Conservation (phyloP, 2,329 filamentous ascomycete species). For the Pseudofabraea citricarpa region DNA sequence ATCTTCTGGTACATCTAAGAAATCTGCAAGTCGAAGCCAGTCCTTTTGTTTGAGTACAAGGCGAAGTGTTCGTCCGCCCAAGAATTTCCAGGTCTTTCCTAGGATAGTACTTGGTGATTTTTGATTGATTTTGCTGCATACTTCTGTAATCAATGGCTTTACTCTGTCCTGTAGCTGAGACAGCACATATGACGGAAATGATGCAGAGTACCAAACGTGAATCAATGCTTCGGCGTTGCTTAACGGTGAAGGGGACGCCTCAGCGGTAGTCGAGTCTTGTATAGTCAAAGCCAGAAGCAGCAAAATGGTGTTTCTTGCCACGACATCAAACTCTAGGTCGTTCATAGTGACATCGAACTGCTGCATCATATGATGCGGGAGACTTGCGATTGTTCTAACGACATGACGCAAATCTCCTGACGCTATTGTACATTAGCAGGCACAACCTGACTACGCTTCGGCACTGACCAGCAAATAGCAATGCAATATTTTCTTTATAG, state of each 20-base stretch:
- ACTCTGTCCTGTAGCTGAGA: constrained; percentile 3
- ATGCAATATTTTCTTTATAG: constrained; percentile 7
- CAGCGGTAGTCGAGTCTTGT: constrained; percentile 1
- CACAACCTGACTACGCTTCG: neutral
- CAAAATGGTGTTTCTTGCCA: constrained; percentile 13
- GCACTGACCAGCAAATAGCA: constrained; percentile 15
- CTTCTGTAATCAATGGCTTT: constrained; percentile 6
- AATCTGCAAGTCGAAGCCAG: constrained; percentile 7
- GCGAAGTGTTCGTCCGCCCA: constrained; percentile 2
- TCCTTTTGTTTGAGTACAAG: constrained; percentile 7
- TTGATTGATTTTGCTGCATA: constrained; percentile 4
- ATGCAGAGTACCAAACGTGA: constrained; percentile 13
- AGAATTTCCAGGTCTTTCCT: constrained; percentile 11
- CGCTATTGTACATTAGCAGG: constrained; percentile 5
- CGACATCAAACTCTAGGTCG: constrained; percentile 15
- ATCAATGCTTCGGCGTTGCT: constrained; percentile 4
- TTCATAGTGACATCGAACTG: constrained; percentile 10
- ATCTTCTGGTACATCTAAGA: constrained; percentile 6
- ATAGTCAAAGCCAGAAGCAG: constrained; percentile 10
- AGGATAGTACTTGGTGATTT: constrained; percentile 4
- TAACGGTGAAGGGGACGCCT: neutral
- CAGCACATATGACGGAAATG: constrained; percentile 1
- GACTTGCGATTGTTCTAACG: constrained; percentile 10
- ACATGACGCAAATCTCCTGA: constrained; percentile 15
- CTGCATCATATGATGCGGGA: constrained; percentile 6